These are phyloP conservation scores for Aphanocladium album DNA, from an alignment of 2,329 filamentous ascomycete genomes.

Conservation along the genomic window DNA sequence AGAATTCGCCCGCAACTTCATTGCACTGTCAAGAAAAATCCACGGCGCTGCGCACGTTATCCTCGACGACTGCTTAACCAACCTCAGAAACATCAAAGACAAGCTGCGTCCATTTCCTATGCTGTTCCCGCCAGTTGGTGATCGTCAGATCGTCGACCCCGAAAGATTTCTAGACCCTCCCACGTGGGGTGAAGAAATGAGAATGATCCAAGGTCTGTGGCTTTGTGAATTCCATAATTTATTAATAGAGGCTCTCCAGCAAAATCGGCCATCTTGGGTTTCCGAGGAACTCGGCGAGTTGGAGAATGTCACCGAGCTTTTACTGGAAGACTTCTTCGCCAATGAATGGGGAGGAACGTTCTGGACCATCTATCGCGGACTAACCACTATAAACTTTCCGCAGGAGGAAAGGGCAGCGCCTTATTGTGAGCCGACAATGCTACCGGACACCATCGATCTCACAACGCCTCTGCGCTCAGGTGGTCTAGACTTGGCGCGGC, in stretches of 20 bases:
- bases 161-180: not conserved
- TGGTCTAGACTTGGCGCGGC: not conserved
- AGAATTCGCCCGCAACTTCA: not conserved
- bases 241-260: not conserved
- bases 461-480: not conserved
- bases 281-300: not conserved
- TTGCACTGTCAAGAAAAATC: not conserved
- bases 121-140: not conserved
- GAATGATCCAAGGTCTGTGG: conserved; percentile 1
- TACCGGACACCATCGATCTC: not conserved
- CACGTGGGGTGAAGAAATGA: not conserved
- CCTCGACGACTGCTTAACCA: not conserved
- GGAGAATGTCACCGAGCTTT: not conserved
- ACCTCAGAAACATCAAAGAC: not conserved
- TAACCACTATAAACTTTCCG: not conserved
- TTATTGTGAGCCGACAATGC: not conserved
- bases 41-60: not conserved
- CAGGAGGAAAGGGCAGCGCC: not conserved
- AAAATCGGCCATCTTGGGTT: not conserved
- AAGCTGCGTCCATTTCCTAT: not conserved
- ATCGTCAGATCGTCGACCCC: not conserved
- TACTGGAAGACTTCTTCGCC: not conserved
- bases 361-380: not conserved
- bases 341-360: not conserved
- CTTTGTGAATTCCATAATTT: not conserved